phyloP scores from a whole-genome alignment of 495 filamentous ascomycete genomes.

The Ramalina intermedia region DNA sequence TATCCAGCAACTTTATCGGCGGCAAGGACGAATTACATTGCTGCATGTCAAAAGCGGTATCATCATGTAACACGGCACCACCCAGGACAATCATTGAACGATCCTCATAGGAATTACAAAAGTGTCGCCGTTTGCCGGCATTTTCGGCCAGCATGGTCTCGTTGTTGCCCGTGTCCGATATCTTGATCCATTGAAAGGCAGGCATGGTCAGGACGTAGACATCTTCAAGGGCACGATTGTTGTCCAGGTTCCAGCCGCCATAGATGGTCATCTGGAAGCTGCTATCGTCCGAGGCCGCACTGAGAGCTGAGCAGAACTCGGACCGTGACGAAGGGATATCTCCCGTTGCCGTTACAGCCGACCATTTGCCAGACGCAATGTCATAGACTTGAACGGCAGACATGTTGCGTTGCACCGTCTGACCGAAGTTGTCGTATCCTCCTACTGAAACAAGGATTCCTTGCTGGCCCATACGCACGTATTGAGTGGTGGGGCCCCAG shows the following conservation, averaged over 20 bases:
- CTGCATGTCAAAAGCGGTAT: background rate
- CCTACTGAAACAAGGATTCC: constrained; percentile 2
- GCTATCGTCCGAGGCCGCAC: constrained; percentile 3
- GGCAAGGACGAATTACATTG: background rate
- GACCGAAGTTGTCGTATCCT: background rate
- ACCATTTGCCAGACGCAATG: constrained; percentile 1
- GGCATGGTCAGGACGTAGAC: constrained; percentile 3
- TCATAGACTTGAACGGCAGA: background rate
- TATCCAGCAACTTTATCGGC: background rate
- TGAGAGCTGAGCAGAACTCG: constrained; percentile 1
- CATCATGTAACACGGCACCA: background rate
- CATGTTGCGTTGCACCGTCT: background rate
- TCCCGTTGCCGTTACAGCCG: background rate
- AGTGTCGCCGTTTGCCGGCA: background rate
- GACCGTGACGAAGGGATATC: constrained; percentile 1
- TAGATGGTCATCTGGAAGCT: constrained; percentile 3
- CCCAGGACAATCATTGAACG: constrained; percentile 5
- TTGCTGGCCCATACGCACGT: background rate
- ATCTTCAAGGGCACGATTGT: background rate
- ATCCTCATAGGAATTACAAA: constrained; percentile 1
- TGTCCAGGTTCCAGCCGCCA: background rate
- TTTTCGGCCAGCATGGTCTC: background rate
- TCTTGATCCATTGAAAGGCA: constrained; percentile 5
- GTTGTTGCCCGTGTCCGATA: background rate
- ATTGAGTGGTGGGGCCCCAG: background rate